These are phyloP conservation scores for Monosporozyma siamensis DNA, from an alignment of 805 yeast genomes.

Conservation along the genomic window DNA sequence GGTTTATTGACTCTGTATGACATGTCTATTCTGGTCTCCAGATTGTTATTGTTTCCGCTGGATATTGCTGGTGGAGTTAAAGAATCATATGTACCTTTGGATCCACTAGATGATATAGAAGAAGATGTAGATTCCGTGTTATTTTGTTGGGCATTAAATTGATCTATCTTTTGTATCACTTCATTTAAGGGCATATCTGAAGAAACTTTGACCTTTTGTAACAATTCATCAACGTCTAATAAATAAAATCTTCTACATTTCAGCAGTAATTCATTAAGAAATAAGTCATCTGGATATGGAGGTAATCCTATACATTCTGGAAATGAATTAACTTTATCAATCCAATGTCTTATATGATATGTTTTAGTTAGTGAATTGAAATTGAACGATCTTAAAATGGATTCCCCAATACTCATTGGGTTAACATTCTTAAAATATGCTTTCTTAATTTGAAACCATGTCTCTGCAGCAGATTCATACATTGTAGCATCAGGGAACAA, in stretches of 20 bases:
- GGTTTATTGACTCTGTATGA: neutral
- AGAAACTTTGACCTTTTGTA: neutral
- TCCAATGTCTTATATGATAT: slow-evolving; percentile 3
- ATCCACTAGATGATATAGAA: no score
- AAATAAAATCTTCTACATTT: neutral
- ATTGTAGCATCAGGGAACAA: neutral
- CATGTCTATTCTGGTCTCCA: neutral
- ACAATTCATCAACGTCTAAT: neutral
- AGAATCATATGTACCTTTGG: no score
- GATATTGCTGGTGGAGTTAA: neutral
- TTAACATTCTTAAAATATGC: neutral
- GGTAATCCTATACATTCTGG: neutral
- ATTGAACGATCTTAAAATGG: neutral
- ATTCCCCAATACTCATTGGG: neutral
- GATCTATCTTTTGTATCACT: neutral
- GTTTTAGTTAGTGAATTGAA: neutral
- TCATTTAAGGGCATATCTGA: neutral
- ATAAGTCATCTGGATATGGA: neutral
- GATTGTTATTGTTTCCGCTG: neutral
- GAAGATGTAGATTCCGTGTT: no score
- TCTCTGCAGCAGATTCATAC: neutral
- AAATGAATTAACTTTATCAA: neutral
- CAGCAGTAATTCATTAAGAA: neutral
- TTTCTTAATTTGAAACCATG: slow-evolving; percentile 1
- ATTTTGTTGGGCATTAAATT: no score